A percentile compares a stretch with the other conserved stretches of the same genome.
Conservation (phyloP, 768 basidiomycete genomes). For the Serendipita sp. region DNA sequence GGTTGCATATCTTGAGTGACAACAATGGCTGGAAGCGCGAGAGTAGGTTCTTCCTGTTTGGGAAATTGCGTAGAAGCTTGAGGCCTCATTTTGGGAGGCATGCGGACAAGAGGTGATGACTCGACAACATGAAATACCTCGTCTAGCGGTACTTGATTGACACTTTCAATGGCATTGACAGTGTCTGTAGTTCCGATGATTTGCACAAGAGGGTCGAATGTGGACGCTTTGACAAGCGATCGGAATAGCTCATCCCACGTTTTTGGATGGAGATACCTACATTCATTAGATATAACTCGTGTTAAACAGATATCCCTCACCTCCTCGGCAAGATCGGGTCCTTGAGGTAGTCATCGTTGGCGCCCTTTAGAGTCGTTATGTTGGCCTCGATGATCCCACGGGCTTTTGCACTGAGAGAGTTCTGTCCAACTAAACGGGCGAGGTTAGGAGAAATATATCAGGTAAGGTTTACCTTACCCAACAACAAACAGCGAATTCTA, state of each 20-base stretch:
- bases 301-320: too few species aligned
- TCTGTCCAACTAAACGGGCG: neutral
- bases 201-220: neutral
- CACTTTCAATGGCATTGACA: neutral
- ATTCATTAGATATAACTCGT: too few species aligned
- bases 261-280: neutral
- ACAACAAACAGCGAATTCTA: neutral
- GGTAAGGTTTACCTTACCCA: neutral
- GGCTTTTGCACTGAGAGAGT: neutral
- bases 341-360: neutral
- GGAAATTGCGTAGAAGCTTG: neutral
- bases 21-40: neutral
- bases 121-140: neutral
- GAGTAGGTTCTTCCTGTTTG: neutral
- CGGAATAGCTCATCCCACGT: neutral
- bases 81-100: neutral
- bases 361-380: neutral
- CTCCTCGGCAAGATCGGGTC: neutral
- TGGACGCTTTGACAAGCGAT: too few species aligned
- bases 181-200: neutral
- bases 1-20: neutral
- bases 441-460: neutral
- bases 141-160: neutral
- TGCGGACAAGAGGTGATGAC: neutral
- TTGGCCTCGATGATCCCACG: neutral